Percentiles rank a stretch among this genome's conserved stretches.
Evolutionary conservation across 768 basidiomycete species (phyloP).

Genomic region (Tylopilus felleus): DNA sequence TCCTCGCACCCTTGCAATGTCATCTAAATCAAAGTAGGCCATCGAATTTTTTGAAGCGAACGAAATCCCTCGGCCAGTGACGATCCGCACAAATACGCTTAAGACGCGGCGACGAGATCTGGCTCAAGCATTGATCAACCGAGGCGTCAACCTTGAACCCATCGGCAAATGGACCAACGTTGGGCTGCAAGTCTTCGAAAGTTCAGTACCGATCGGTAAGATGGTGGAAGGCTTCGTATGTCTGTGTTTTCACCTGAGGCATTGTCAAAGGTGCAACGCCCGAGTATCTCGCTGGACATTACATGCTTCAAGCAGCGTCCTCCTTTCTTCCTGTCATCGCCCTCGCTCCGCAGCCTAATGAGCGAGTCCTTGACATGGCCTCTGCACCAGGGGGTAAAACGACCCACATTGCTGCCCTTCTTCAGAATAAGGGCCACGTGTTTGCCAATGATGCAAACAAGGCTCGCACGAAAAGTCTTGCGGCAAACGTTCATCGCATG

Average conservation of each 20-base stretch:
- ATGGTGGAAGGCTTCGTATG: not conserved
- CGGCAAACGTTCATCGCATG: conserved; percentile 93
- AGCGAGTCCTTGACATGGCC: conserved; percentile 97
- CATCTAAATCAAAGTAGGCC: conserved; percentile 49
- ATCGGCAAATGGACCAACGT: conserved; percentile 99
- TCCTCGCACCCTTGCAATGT: not conserved
- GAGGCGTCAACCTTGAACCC: conserved; percentile 95
- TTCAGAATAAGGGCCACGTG: conserved; percentile 96
- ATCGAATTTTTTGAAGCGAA: conserved; percentile 99
- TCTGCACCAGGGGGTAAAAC: conserved; percentile 98
- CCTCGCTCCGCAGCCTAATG: conserved; percentile 86
- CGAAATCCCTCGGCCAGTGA: conserved; percentile 92
- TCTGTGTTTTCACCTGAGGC: not conserved
- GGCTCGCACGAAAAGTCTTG: conserved; percentile 90
- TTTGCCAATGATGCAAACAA: conserved; percentile 98
- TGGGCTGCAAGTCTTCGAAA: conserved; percentile 97
- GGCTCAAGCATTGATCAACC: conserved; percentile 88
- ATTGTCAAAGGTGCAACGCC: conserved; percentile 76
- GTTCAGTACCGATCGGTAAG: conserved; percentile 86
- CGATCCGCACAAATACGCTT: conserved; percentile 96
- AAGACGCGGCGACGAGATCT: conserved; percentile 91
- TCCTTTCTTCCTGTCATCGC: conserved; percentile 99
- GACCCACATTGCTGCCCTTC: conserved; percentile 93
- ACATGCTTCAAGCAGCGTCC: conserved; percentile 98
- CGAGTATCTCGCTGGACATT: conserved; percentile 98